Evolutionary conservation across 352 stramenopile genomes (phyloP), one percentile per base, ranked within the genome.

Genomic region (Phytopythium aichiense): DNA sequence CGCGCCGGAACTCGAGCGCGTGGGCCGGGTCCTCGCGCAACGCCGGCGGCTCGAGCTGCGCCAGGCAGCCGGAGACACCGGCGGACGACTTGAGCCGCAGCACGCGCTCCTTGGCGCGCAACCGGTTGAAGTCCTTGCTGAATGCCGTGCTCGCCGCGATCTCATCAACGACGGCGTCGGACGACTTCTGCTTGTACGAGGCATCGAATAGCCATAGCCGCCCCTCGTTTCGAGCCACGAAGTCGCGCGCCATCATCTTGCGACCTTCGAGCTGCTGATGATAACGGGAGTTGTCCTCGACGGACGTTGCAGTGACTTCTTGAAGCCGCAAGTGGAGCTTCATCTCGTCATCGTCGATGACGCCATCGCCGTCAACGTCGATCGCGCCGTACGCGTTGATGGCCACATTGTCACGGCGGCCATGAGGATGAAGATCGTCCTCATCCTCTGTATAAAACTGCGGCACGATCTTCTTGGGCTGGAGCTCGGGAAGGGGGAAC

Each of bases 321-420:
- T 82, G 56, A 2, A 89, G 58, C 20, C 71, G 74, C 38, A 87
- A 18, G 28, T 84, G 65, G 6, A 90, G 62, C 40, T 86, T 79
- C 81, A 88, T 88, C 58, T 89, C 80, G 31, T 81, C 72, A 9
- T 74, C 69, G 33, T 90, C 77, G 25, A 90, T 64, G 13, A 87
- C 63, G 8, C 78, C 81, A 52, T 90, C 78, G 33, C 78, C 78
- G 51, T 90, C 78, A 18, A 87, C 72, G 30, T 87, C 76, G 6
- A 87, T 76, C 15, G 77, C 76, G 1, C 76, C 78, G 46, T 87
- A 86, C 16, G 65, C 60, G 37, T 88, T 90, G 15, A 69, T 74
- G 5, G 69, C 46, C 20, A 86, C 62, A 0, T 53, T 35, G 15
- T 18, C 18, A 12, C 12, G 9, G 4, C 23, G 13, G 15, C 22